Conservation (phyloP, 2,329 filamentous ascomycete species). For the Teratosphaeria viscida region DNA sequence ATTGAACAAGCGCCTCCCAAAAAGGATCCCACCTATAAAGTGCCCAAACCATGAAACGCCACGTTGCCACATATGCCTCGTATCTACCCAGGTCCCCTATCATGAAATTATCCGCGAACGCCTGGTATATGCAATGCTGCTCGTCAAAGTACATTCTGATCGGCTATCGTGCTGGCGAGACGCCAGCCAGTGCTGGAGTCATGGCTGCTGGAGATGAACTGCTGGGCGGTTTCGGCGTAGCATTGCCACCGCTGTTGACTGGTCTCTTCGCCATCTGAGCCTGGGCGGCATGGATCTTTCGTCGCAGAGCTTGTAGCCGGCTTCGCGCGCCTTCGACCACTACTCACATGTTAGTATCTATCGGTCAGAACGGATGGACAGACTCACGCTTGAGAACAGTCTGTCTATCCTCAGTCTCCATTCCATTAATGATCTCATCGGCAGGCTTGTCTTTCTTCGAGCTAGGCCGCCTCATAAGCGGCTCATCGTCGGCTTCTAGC, state of each 20-base stretch:
- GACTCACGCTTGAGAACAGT: conserved; percentile 63
- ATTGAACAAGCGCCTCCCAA: not conserved
- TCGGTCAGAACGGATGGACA: not conserved
- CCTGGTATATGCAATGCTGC: not conserved
- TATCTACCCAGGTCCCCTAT: not conserved
- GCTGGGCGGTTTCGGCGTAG: conserved; percentile 10
- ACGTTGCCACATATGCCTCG: not conserved
- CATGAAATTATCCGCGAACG: not conserved
- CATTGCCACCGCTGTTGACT: conserved; percentile 2
- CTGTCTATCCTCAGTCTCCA: conserved; percentile 61
- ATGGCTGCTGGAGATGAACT: conserved; percentile 5
- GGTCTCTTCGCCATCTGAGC: conserved; percentile 19
- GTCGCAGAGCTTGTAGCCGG: conserved; percentile 33
- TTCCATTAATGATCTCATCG: conserved; percentile 40
- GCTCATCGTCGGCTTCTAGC: conserved; percentile 65
- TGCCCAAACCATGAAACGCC: not conserved
- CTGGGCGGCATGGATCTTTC: conserved; percentile 33
- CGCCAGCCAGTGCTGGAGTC: conserved; percentile 9
- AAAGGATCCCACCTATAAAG: not conserved
- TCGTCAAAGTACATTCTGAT: not conserved
- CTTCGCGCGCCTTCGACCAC: conserved; percentile 37
- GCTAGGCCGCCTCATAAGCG: conserved; percentile 34
- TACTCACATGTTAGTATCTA: conserved; percentile 22
- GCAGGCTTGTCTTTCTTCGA: conserved; percentile 36
- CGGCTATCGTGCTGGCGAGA: conserved; percentile 7